Percentiles rank a stretch among this genome's conserved stretches.
These are phyloP conservation scores for Strobilomyces dryophilus DNA, from an alignment of 768 basidiomycete genomes.

Conservation along the genomic window DNA sequence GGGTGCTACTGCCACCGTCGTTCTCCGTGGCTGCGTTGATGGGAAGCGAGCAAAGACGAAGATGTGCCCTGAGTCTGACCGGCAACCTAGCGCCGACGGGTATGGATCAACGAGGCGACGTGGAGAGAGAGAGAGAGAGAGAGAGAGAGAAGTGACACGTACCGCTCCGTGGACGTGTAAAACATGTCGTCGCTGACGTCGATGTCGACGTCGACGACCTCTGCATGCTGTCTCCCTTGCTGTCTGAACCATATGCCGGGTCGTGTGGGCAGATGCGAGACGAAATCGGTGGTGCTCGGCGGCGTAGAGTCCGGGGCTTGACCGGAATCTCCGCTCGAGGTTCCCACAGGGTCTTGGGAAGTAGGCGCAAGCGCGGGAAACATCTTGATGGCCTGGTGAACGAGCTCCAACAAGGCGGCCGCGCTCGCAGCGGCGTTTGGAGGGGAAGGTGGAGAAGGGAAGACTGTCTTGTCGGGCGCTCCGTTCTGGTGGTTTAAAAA, in stretches of 20 bases:
- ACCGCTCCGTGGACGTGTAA: constrained; percentile 14
- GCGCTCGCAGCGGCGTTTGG: background rate
- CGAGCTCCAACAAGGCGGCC: constrained; percentile 1
- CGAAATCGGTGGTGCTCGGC: background rate
- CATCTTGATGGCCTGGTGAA: constrained; percentile 3
- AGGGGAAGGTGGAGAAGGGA: constrained; percentile 7
- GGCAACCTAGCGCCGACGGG: background rate
- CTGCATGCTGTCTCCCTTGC: constrained; percentile 15
- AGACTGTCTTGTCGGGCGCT: background rate
- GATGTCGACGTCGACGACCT: constrained; percentile 23
- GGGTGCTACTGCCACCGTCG: background rate
- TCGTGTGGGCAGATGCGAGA: constrained; percentile 13
- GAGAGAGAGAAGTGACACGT: background rate
- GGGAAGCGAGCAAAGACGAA: constrained; percentile 22
- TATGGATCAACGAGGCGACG: background rate
- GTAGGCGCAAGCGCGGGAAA: constrained; percentile 4
- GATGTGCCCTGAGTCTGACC: constrained; percentile 15
- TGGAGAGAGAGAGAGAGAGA: too few relatives aligned
- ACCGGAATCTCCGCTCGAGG: background rate
- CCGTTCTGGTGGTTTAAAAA: background rate
- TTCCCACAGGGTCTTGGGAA: background rate
- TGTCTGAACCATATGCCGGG: constrained; percentile 28
- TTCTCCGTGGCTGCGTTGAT: background rate
- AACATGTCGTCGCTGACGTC: constrained; percentile 22
- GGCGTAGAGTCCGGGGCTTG: background rate